Conservation (phyloP, 495 filamentous ascomycete species). For the Hyphodiscus hymeniophilus region DNA sequence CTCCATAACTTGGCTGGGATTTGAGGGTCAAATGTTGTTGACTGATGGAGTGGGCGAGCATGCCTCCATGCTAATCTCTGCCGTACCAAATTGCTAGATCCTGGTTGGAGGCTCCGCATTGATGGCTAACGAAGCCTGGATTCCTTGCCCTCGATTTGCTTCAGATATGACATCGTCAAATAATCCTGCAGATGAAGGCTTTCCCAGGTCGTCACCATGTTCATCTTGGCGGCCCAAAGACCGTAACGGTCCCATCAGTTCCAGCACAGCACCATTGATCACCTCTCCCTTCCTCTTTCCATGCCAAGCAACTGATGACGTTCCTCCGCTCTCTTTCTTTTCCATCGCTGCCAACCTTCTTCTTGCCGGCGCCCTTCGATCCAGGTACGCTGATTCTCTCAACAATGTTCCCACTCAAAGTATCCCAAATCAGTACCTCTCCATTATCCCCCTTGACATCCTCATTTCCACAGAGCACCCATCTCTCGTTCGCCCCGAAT, state of each 20-base stretch:
- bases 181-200: no score
- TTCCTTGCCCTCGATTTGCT: no score
- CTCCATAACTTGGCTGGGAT: no score
- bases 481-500: conserved; percentile 64
- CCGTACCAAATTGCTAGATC: no score
- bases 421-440: conserved; percentile 80
- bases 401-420: conserved; percentile 65
- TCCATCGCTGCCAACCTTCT: conserved; percentile 39
- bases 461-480: conserved; percentile 62
- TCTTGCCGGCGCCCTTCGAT: conserved; percentile 33
- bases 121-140: no score
- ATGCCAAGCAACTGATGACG: conserved; percentile 56
- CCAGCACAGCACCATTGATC: conserved; percentile 48
- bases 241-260: conserved; percentile 44
- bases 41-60: no score
- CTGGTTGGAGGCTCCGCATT: no score
- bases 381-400: conserved; percentile 50
- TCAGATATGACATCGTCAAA: no score
- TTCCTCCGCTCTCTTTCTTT: conserved; percentile 43
- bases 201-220: neutral
- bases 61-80: no score
- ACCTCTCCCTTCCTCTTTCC: conserved; percentile 60
- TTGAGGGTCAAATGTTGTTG: no score
- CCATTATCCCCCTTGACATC: conserved; percentile 39
- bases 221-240: conserved; percentile 32